Base-by-base conservation (phyloP, 371 early-diverging fungal species). In the Conidiobolus incongruus region DNA sequence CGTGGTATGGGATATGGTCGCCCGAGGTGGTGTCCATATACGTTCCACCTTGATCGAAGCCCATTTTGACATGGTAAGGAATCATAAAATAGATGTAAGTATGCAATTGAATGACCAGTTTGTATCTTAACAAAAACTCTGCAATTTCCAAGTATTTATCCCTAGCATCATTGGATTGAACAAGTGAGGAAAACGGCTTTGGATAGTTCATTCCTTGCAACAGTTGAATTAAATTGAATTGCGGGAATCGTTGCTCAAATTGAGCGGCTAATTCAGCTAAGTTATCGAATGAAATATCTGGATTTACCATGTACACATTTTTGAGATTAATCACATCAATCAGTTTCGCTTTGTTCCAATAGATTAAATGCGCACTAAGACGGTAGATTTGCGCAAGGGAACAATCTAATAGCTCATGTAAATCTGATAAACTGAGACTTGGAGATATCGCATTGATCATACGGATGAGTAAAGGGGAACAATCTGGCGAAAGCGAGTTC, bases 361-460 rank as follows among this genome's bases (percentile, higher is more conserved):
- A 85, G 31, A 88, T 77, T 28, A 94, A 59, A 56, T 94, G 92
- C 0, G 89, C 81, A 7, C 80, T 87, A 19, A 84, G 49, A 2
- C 80, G 68, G 53, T 83, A 90, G 2, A 93, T 70, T 46, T 88
- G 89, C 0, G 87, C 78, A 35, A 87, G 62, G 2, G 91, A 85
- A 53, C 90, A 89, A 52, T 85, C 84, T 11, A 90, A 52, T 15
- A 75, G 53, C 10, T 76, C 52, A 55, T 83, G 82, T 15, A 93
- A 60, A 46, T 82, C 76, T 17, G 81, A 75, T 29, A 93, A 62
- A 34, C 78, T 77, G 8, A 36, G 77, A 15, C 78, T 83, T 0
- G 90, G 90, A n/a, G 81, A 77, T 15, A 87, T 65, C n/a, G 75
- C 72, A 35, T 87, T 83, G 5, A 93, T 75, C 0, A 93, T 60